Conservation (phyloP, 345 rosid species). For the Gossypium herbaceum region DNA sequence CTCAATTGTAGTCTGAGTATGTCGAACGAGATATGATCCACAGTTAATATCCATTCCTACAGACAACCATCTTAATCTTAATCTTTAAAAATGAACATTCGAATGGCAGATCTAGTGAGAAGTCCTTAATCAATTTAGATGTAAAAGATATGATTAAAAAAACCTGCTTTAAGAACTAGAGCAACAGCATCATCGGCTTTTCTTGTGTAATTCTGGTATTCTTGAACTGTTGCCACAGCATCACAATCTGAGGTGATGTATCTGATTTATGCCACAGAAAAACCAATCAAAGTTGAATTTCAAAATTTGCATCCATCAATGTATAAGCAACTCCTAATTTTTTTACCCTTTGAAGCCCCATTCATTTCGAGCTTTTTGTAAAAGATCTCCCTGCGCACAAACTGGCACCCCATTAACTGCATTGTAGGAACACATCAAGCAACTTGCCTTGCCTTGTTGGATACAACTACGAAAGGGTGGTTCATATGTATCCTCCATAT, state of each 20-base stretch:
- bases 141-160: neutral
- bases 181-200: constrained; percentile 73
- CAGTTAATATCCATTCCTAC: constrained; percentile 84
- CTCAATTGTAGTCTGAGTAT: constrained; percentile 49
- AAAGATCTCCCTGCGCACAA: constrained; percentile 62
- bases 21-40: constrained; percentile 57
- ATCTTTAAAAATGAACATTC: neutral
- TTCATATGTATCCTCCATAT: constrained; percentile 76
- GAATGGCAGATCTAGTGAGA: neutral
- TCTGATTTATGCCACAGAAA: constrained; percentile 32
- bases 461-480: constrained; percentile 80
- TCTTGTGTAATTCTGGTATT: constrained; percentile 65
- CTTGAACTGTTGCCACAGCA: constrained; percentile 82
- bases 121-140: neutral
- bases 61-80: constrained; percentile 11
- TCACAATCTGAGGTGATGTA: constrained; percentile 95
- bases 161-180: constrained; percentile 80
- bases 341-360: constrained; percentile 88
- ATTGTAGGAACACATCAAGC: constrained; percentile 95
- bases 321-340: neutral
- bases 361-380: constrained; percentile 62
- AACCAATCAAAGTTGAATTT: constrained; percentile 5
- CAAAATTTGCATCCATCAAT: neutral
- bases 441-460: constrained; percentile 77
- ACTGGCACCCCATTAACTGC: constrained; percentile 86